These are phyloP conservation scores for Echium plantagineum DNA, from an alignment of 257 asterid genomes.

Conservation along the genomic window DNA sequence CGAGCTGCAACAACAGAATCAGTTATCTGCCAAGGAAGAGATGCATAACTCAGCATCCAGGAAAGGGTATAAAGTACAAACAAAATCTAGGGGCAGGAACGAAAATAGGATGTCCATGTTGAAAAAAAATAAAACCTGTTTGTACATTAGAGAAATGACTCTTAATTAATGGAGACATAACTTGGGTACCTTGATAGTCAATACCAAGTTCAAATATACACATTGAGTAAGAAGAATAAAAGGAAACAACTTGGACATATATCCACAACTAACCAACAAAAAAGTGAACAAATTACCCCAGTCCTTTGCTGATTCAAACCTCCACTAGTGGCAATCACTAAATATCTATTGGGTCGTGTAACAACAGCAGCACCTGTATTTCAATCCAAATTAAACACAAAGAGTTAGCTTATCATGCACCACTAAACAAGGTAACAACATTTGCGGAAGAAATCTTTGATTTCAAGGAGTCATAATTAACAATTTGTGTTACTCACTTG, in stretches of 20 bases:
- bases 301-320: conserved; percentile 98
- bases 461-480: conserved; percentile 11
- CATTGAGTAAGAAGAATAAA: too few species aligned
- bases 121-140: too few species aligned
- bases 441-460: conserved; percentile 12
- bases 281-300: conserved; percentile 48
- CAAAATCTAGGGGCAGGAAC: too few species aligned
- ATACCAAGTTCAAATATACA: too few species aligned
- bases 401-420: neutral
- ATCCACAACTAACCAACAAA: neutral
- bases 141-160: too few species aligned
- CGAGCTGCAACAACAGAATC: conserved; percentile 99
- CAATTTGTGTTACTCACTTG: conserved; percentile 38
- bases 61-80: neutral
- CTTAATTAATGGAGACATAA: neutral
- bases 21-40: conserved; percentile 47
- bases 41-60: neutral
- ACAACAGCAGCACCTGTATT: conserved; percentile 52
- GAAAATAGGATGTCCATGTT: too few species aligned
- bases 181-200: neutral
- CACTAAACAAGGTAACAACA: neutral
- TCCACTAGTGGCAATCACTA: conserved; percentile 91
- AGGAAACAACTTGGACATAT: too few species aligned
- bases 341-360: conserved; percentile 49
- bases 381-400: conserved; percentile 9